These are phyloP conservation scores for Mortierella sp. DNA, from an alignment of 371 early-diverging fungal genomes.

Conservation along the genomic window DNA sequence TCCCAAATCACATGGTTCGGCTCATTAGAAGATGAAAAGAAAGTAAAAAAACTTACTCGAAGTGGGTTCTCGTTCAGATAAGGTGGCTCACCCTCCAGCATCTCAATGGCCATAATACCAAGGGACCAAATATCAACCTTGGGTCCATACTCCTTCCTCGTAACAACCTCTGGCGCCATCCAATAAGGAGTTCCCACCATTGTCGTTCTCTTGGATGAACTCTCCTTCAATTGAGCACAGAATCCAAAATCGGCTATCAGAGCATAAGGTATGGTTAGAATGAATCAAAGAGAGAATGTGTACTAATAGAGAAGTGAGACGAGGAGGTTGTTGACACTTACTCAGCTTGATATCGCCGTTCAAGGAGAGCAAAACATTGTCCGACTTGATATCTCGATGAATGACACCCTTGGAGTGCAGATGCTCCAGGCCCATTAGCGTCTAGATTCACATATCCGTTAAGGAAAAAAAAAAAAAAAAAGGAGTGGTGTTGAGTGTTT, in stretches of 20 bases:
- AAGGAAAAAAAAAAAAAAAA: slow-evolving; percentile 3
- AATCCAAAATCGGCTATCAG: slow-evolving; percentile 93
- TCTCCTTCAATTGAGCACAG: slow-evolving; percentile 90
- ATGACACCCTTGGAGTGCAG: slow-evolving; percentile 95
- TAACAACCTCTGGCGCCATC: slow-evolving; percentile 98
- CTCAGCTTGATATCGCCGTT: slow-evolving; percentile 94
- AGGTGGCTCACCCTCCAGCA: slow-evolving; percentile 95
- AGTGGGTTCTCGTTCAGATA: slow-evolving; percentile 94
- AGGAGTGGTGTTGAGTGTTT: background rate
- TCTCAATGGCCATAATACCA: slow-evolving; percentile 96
- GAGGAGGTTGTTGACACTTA: slow-evolving; percentile 45
- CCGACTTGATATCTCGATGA: slow-evolving; percentile 98
- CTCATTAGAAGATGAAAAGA: background rate
- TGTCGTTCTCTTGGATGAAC: slow-evolving; percentile 83
- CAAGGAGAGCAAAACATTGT: slow-evolving; percentile 90
- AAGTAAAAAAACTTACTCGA: slow-evolving; percentile 54
- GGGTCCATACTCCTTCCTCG: slow-evolving; percentile 91
- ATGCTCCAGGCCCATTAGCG: slow-evolving; percentile 89
- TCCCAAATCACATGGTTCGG: background rate
- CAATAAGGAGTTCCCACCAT: slow-evolving; percentile 96
- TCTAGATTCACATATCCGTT: slow-evolving; percentile 50
- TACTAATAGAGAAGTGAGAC: slow-evolving; percentile 8
- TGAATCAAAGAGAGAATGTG: slow-evolving; percentile 1
- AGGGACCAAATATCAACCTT: slow-evolving; percentile 98
- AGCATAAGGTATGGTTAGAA: background rate